phyloP scores from a whole-genome alignment of 2,329 filamentous ascomycete species.

The Diaporthe aspalathi region DNA sequence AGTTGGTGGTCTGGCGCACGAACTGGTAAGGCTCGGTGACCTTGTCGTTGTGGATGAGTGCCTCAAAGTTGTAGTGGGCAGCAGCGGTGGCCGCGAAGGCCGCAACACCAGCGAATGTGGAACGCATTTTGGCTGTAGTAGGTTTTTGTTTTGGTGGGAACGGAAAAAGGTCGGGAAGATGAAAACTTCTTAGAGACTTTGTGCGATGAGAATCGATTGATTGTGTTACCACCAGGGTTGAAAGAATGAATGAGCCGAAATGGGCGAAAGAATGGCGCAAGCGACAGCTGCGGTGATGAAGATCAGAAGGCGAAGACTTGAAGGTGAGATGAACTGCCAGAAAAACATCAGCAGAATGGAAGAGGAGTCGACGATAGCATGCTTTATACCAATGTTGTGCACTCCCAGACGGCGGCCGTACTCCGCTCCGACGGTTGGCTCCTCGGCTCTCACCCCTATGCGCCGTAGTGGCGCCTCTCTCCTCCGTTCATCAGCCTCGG shows the following conservation, averaged over 20 bases:
- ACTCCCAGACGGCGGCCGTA: not conserved
- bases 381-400: conserved; percentile 25
- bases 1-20: conserved; percentile 42
- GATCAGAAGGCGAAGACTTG: conserved; percentile 27
- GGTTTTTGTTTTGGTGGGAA: not conserved
- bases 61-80: conserved; percentile 41
- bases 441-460: conserved; percentile 9
- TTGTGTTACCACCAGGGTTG: conserved; percentile 35
- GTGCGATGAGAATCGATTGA: conserved; percentile 1
- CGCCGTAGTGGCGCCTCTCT: conserved; percentile 21
- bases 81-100: conserved; percentile 35
- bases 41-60: conserved; percentile 42
- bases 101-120: conserved; percentile 35
- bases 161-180: not conserved
- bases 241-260: conserved; percentile 20
- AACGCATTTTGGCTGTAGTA: conserved; percentile 37
- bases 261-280: conserved; percentile 35
- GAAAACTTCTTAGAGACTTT: conserved; percentile 1
- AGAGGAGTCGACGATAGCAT: conserved; percentile 18
- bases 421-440: not conserved
- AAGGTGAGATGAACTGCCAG: conserved; percentile 28
- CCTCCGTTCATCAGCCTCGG: conserved; percentile 18
- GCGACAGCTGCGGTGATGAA: conserved; percentile 33
- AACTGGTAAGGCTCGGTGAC: conserved; percentile 41
- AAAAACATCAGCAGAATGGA: not conserved